These are phyloP conservation scores for Rubia peregrina DNA, from an alignment of 305 asterid genomes.

Conservation along the genomic window DNA sequence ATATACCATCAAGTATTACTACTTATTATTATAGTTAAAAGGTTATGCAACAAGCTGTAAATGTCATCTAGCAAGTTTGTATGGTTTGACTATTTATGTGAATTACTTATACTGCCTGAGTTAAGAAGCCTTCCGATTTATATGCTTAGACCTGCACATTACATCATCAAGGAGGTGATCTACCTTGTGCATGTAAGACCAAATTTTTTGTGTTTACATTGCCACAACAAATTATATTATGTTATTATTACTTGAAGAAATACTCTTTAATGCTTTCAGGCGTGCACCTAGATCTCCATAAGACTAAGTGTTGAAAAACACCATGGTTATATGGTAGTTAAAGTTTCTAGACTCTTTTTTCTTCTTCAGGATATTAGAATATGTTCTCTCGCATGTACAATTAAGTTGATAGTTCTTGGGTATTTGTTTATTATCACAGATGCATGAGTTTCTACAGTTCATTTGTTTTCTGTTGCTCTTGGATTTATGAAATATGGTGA, in stretches of 20 bases:
- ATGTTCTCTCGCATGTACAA: neutral
- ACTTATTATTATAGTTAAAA: too few species aligned
- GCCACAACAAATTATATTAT: neutral
- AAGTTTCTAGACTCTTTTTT: conserved; percentile 25
- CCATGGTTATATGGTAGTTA: conserved; percentile 21
- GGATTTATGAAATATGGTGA: conserved; percentile 37
- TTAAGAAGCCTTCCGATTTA: conserved; percentile 35
- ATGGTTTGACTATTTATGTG: conserved; percentile 5
- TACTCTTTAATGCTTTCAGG: conserved; percentile 9
- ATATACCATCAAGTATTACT: conserved; percentile 39
- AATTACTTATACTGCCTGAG: conserved; percentile 16
- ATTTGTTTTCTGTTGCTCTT: conserved; percentile 32
- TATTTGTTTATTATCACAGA: neutral
- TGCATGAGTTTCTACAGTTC: conserved; percentile 26
- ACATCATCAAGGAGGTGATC: conserved; percentile 23
- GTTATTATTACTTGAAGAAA: neutral
- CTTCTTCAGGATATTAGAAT: conserved; percentile 17
- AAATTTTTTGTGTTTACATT: neutral
- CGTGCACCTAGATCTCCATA: conserved; percentile 25
- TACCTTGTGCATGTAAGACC: conserved; percentile 26
- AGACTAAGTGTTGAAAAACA: too few species aligned
- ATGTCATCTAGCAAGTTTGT: conserved; percentile 1
- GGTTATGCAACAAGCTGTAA: neutral
- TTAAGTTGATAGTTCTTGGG: neutral
- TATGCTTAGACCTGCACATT: conserved; percentile 27